phyloP scores from a whole-genome alignment of 768 basidiomycete species.

The Pleurotus eryngii region DNA sequence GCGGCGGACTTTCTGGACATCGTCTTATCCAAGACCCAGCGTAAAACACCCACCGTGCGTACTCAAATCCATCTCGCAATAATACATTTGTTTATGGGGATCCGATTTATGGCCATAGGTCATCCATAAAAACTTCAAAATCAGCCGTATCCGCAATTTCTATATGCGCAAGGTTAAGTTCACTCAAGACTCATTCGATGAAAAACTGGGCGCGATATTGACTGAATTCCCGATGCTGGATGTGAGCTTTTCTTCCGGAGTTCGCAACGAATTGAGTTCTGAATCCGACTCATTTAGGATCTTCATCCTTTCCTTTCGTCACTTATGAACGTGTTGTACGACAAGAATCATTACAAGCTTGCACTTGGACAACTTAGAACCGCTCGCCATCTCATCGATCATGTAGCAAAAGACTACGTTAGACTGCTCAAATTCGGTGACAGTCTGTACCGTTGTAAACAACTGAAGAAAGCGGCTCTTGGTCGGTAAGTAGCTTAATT shows the following conservation, averaged over 20 bases:
- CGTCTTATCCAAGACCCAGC: conserved; percentile 88
- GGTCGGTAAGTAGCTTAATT: conserved; percentile 72
- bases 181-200: conserved; percentile 94
- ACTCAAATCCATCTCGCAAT: background rate
- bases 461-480: conserved; percentile 94
- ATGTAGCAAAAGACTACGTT: conserved; percentile 95
- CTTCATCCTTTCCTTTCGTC: conserved; percentile 95
- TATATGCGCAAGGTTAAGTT: conserved; percentile 99
- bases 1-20: conserved; percentile 94
- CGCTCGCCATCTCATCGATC: conserved; percentile 92
- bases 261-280: conserved; percentile 5
- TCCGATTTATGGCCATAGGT: conserved; percentile 47
- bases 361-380: conserved; percentile 97
- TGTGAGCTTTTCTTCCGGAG: conserved; percentile 44
- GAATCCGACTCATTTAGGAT: conserved; percentile 40
- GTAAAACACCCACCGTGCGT: conserved; percentile 92
- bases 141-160: conserved; percentile 94
- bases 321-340: conserved; percentile 96
- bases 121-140: conserved; percentile 99
- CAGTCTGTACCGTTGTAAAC: conserved; percentile 96
- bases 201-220: conserved; percentile 90
- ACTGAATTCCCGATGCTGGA: conserved; percentile 97
- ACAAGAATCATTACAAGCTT: conserved; percentile 99
- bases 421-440: conserved; percentile 97
- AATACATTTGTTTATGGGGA: background rate